Evolutionary conservation across 768 basidiomycete species (phyloP).

Genomic region (Auricularia sp.): DNA sequence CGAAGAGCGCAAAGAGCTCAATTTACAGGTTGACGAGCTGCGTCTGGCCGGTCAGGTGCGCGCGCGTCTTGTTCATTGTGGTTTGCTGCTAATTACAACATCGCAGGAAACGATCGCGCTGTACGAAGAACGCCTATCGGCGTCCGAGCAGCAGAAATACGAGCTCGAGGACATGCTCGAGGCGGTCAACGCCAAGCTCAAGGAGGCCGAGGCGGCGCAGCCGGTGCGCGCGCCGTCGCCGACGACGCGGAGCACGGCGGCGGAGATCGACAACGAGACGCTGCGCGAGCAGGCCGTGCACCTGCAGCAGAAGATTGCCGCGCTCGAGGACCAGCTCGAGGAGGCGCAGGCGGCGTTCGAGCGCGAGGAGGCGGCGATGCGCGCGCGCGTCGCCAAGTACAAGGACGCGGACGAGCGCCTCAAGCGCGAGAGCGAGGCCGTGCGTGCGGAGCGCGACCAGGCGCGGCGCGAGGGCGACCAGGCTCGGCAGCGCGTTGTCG

Average conservation of each 20-base stretch:
- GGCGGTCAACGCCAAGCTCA: constrained; percentile 44
- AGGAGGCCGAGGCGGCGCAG: constrained; percentile 23
- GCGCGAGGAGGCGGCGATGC: constrained; percentile 54
- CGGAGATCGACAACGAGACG: constrained; percentile 90
- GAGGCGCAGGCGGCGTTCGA: constrained; percentile 29
- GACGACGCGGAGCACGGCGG: constrained; percentile 45
- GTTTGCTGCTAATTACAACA: constrained; percentile 7
- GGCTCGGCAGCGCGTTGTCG: constrained; percentile 59
- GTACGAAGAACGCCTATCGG: constrained; percentile 80
- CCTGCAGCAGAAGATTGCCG: constrained; percentile 62
- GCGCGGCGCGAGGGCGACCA: constrained; percentile 44
- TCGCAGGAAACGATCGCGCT: constrained; percentile 83
- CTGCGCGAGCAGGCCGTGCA: constrained; percentile 85
- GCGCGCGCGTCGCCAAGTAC: constrained; percentile 52
- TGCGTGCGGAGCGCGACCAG: constrained; percentile 64
- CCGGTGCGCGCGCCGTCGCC: constrained; percentile 9
- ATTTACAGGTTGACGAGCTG: constrained; percentile 70
- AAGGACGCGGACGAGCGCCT: constrained; percentile 32
- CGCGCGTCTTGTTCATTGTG: background rate
- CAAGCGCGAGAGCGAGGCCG: constrained; percentile 34
- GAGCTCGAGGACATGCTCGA: constrained; percentile 63
- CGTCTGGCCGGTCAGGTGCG: constrained; percentile 77
- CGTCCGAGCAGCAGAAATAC: constrained; percentile 59
- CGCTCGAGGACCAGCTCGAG: constrained; percentile 54
- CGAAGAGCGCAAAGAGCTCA: constrained; percentile 57